Evolutionary conservation across 2,329 filamentous ascomycete species (phyloP).

Genomic region (Stenocarpella maydis): DNA sequence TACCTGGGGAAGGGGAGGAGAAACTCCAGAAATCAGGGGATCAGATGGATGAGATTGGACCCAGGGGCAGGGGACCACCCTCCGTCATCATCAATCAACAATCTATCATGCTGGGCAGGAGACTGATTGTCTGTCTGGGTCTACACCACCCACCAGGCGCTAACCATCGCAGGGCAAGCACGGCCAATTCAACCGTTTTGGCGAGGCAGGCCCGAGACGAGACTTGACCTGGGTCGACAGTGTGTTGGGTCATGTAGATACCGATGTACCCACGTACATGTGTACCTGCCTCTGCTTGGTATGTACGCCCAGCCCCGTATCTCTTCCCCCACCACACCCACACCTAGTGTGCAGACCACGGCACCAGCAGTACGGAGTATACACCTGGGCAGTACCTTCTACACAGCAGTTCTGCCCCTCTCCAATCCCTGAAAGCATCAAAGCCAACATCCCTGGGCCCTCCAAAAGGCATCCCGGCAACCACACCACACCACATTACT

Average conservation of each 20-base stretch:
- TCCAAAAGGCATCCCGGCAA: neutral
- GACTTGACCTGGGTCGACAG: neutral
- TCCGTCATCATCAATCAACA: neutral
- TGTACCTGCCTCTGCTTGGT: no score
- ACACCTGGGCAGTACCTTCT: no score
- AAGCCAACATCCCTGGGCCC: neutral
- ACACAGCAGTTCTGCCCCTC: neutral
- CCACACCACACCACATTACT: constrained; percentile 17
- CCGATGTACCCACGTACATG: neutral
- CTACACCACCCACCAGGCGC: neutral
- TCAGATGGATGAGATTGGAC: constrained; percentile 25
- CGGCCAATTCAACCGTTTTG: constrained; percentile 29
- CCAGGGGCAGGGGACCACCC: constrained; percentile 29
- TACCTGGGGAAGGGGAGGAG: neutral
- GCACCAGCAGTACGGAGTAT: no score
- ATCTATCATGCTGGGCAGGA: constrained; percentile 9
- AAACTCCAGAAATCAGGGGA: constrained; percentile 18
- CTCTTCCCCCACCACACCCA: no score
- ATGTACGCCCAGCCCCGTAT: no score
- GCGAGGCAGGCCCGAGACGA: constrained; percentile 26
- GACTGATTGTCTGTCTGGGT: neutral
- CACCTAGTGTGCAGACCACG: no score
- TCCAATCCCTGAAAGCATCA: constrained; percentile 11
- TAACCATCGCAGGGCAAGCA: constrained; percentile 23
- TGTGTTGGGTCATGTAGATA: no score